These are phyloP conservation scores for Anethum foeniculum DNA, from an alignment of 140 eudicot species.

Conservation along the genomic window DNA sequence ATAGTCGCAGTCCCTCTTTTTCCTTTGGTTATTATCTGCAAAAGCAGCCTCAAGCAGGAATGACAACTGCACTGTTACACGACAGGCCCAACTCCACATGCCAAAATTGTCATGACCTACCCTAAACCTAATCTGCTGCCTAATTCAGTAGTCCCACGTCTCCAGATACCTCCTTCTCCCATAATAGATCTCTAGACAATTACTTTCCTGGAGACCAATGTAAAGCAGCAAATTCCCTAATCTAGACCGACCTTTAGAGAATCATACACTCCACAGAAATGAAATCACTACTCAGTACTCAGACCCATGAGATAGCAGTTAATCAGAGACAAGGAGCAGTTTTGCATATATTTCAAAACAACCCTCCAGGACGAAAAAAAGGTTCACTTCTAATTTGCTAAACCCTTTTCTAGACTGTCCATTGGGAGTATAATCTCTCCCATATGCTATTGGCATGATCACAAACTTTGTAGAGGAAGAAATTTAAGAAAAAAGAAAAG, in stretches of 20 bases:
- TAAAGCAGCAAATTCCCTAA: neutral
- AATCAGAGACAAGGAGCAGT: neutral
- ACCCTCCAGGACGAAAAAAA: neutral
- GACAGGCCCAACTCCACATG: neutral
- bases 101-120: neutral
- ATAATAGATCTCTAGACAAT: neutral
- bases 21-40: neutral
- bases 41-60: neutral
- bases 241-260: neutral
- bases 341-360: neutral
- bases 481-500: neutral
- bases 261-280: neutral
- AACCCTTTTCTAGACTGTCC: neutral
- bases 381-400: neutral
- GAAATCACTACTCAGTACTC: neutral
- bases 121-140: neutral
- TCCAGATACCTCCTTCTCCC: neutral
- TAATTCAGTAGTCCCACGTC: neutral
- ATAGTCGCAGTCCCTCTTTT: neutral
- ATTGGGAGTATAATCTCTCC: neutral
- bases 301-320: neutral
- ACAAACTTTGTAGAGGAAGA: neutral
- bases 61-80: neutral
- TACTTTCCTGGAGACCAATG: neutral
- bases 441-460: neutral